Conservation (phyloP, 805 yeast species). For the Cephaloascus fragrans region DNA sequence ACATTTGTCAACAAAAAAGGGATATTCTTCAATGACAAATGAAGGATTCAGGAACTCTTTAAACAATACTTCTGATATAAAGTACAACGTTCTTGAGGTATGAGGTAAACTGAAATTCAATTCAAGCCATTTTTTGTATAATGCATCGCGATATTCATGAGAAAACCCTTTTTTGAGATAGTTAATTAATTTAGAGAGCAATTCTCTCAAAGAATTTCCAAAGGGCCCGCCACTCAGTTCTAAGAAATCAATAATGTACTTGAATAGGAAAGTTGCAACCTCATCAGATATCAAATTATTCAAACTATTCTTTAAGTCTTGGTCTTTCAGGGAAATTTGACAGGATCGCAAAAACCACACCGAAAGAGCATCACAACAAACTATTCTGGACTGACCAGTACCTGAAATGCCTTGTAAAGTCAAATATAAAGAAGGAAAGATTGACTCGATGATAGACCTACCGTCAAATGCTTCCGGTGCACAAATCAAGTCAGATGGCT, state of each 20-base stretch:
- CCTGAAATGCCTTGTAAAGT: conserved; percentile 22
- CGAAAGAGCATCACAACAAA: conserved; percentile 49
- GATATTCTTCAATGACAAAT: conserved; percentile 30
- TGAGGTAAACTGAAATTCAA: conserved; percentile 28
- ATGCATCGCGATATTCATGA: conserved; percentile 5
- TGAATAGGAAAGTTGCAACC: conserved; percentile 25
- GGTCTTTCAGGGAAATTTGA: conserved; percentile 19
- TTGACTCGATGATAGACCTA: conserved; percentile 4
- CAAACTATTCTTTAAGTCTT: conserved; percentile 2
- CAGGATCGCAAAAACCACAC: conserved; percentile 53
- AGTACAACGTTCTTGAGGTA: conserved; percentile 51
- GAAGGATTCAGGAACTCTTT: conserved; percentile 32
- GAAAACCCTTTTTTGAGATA: conserved; percentile 19
- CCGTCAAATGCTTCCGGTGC: not conserved
- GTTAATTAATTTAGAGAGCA: conserved; percentile 43
- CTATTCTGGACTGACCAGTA: conserved; percentile 23
- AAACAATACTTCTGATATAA: conserved; percentile 46
- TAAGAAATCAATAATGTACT: conserved; percentile 59
- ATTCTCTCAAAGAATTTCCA: conserved; percentile 55
- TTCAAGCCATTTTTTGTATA: conserved; percentile 36
- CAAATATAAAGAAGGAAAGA: conserved; percentile 16
- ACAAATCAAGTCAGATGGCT: conserved; percentile 1
- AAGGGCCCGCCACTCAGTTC: conserved; percentile 62
- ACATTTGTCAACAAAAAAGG: conserved; percentile 37
- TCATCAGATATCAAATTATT: conserved; percentile 9